These are phyloP conservation scores for Bipolaris zeicola DNA, from an alignment of 2,329 filamentous ascomycete genomes.

Conservation along the genomic window DNA sequence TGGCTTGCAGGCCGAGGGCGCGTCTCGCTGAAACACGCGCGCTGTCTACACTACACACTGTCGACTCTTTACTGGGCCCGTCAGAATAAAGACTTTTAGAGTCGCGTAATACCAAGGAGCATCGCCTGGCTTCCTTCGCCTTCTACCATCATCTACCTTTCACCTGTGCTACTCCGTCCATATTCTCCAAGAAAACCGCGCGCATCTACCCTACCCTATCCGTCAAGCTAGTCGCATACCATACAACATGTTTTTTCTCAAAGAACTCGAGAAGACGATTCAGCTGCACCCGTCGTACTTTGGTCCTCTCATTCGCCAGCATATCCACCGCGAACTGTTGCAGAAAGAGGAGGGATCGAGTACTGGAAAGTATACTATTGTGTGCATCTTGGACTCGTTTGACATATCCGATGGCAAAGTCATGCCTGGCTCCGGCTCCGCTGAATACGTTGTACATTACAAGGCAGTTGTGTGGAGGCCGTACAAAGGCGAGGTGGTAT, in stretches of 20 bases:
- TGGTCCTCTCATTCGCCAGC: conserved; percentile 87
- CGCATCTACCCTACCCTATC: conserved; percentile 11
- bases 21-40: conserved; percentile 33
- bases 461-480: conserved; percentile 97
- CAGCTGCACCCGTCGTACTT: conserved; percentile 97
- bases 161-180: conserved; percentile 22
- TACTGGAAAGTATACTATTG: conserved; percentile 95
- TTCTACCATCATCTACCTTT: conserved; percentile 10
- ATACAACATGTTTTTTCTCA: conserved; percentile 90
- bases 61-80: conserved; percentile 24
- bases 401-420: conserved; percentile 94
- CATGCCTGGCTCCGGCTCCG: conserved; percentile 85
- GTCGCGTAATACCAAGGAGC: conserved; percentile 30
- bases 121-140: conserved; percentile 11
- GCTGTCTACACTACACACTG: conserved; percentile 19
- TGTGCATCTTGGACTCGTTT: conserved; percentile 95
- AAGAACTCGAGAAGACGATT: conserved; percentile 93
- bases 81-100: conserved; percentile 33
- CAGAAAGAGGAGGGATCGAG: conserved; percentile 95
- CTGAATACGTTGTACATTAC: conserved; percentile 94
- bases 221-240: conserved; percentile 14
- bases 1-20: conserved; percentile 40
- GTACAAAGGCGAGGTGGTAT: conserved; percentile 96
- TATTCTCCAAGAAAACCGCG: conserved; percentile 10
- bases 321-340: conserved; percentile 86